A percentile compares a stretch with the other conserved stretches of the same genome.
phyloP scores from a whole-genome alignment of 1,139 yeast genomes.

The Saccharomyces hybrid region DNA sequence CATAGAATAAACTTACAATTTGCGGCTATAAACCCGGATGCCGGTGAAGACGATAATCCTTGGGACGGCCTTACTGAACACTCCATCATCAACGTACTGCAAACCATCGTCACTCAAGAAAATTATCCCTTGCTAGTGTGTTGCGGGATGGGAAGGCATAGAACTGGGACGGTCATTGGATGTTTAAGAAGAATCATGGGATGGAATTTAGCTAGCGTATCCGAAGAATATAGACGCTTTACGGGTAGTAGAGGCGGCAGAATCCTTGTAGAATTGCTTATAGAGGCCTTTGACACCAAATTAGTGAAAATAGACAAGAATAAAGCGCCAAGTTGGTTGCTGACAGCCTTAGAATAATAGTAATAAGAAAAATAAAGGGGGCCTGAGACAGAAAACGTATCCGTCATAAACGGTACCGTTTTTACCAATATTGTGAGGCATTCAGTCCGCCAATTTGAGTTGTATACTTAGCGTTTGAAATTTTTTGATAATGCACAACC shows the following conservation, averaged over 20 bases:
- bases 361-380: not conserved
- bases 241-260: slow-evolving; percentile 92
- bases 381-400: not conserved
- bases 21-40: slow-evolving; percentile 51
- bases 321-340: slow-evolving; percentile 30
- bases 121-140: slow-evolving; percentile 83
- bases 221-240: slow-evolving; percentile 89
- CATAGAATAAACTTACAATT: slow-evolving; percentile 57
- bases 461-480: not conserved
- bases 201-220: slow-evolving; percentile 91
- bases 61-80: slow-evolving; percentile 93
- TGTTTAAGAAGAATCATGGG: slow-evolving; percentile 85
- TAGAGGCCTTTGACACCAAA: slow-evolving; percentile 48
- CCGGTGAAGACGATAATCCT: slow-evolving; percentile 76
- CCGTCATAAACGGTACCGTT: no score
- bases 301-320: slow-evolving; percentile 26
- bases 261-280: slow-evolving; percentile 79
- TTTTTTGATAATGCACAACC: not conserved
- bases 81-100: slow-evolving; percentile 72
- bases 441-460: not conserved
- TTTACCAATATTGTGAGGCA: no score
- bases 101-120: slow-evolving; percentile 60
- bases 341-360: slow-evolving; percentile 18
- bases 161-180: slow-evolving; percentile 94
- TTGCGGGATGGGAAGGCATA: slow-evolving; percentile 96